A percentile compares a stretch with the other conserved stretches of the same genome.
Conservation (phyloP, 2,329 filamentous ascomycete genomes). For the Harringtonia aguacate region DNA sequence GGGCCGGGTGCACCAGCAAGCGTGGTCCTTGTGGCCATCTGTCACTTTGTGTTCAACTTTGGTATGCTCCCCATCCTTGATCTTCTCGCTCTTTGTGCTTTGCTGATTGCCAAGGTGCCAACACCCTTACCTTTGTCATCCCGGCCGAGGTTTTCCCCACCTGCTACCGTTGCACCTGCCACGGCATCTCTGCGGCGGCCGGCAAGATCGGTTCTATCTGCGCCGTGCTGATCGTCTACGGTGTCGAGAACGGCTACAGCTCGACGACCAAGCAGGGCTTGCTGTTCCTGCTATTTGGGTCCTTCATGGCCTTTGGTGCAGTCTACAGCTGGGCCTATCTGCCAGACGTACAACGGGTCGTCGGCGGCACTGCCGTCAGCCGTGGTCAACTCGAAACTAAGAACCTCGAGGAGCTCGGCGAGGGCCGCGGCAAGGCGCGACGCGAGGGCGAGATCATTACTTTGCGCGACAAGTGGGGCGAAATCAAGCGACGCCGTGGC, state of each 20-base stretch:
- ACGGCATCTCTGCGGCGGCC: constrained; percentile 49
- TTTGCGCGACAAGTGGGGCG: constrained; percentile 29
- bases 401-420: constrained; percentile 38
- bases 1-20: constrained; percentile 31
- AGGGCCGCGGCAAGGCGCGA: constrained; percentile 32
- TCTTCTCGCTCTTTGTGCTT: too few relatives aligned
- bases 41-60: constrained; percentile 45
- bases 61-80: constrained; percentile 20
- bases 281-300: constrained; percentile 38
- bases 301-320: constrained; percentile 36
- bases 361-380: constrained; percentile 17
- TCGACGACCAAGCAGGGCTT: constrained; percentile 33
- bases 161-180: constrained; percentile 50
- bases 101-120: constrained; percentile 30
- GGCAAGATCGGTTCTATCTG: constrained; percentile 48
- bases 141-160: constrained; percentile 56
- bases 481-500: constrained; percentile 23
- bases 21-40: constrained; percentile 38
- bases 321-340: constrained; percentile 41
- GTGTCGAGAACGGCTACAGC: constrained; percentile 34
- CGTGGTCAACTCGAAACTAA: constrained; percentile 27
- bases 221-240: constrained; percentile 38
- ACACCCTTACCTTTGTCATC: constrained; percentile 53
- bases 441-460: constrained; percentile 33
- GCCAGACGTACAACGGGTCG: constrained; percentile 33